Base-by-base conservation (phyloP, 257 asterid species). In the Fraxinus quadrangulata region DNA sequence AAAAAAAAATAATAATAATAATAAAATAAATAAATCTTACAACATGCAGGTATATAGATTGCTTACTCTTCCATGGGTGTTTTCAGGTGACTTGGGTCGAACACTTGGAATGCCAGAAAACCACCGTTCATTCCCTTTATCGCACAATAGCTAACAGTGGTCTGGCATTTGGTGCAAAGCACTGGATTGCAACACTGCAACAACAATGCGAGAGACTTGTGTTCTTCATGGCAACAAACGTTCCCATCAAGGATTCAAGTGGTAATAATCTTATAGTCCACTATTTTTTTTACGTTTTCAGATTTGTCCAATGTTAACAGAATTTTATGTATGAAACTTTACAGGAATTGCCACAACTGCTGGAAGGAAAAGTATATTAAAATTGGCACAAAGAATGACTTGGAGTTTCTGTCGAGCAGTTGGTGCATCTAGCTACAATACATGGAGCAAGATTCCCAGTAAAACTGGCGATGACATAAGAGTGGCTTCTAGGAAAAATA, bases 11-110 rank as follows among this genome's bases (percentile, higher is more conserved):
- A 33, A 33, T 3, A 33, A 33, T 30, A 2, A 30, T 30, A 30
- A 30, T 30, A 30, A 30, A 30, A 30, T 28, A 2, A 30, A 30
- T 33, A 33, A 33, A 33, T 33, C 36, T 33, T 33, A 21, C 34
- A 61, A 24, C 5, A 8, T 2, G 68, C n/a, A n/a, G 0, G 66
- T 56, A 42, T 42, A 3, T 42, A 23, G 68, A 23, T 24, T 76
- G 23, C 34, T 67, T 68, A 51, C 28, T 74, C 10, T 8, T 77
- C 10, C 19, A 10, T 11, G 10, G n/a, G 6, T 31, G 28, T 81
- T 63, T 76, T 75, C 88, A 94, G 99, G 98, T 95, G 81, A 93
- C 89, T 23, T 95, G 99, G 99, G 93, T 95, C 17, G 99, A 93
- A 87, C 98, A 93, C 76, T 40, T 87, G 68, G 99, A 91, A 73